These are phyloP conservation scores for Coprinopsis strossmayeri DNA, from an alignment of 768 basidiomycete genomes.

Conservation along the genomic window DNA sequence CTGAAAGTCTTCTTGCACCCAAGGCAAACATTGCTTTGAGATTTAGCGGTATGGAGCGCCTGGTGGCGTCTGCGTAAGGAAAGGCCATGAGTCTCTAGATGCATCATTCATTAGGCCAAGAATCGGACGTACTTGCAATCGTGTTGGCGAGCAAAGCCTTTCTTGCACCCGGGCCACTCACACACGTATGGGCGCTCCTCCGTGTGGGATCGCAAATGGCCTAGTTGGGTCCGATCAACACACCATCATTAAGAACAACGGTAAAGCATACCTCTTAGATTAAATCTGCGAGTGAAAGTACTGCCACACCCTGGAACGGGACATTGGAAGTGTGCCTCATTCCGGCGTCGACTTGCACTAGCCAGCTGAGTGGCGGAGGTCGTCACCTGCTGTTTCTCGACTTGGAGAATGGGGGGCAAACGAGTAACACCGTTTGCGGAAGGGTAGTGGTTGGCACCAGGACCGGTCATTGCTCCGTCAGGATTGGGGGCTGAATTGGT, in stretches of 20 bases:
- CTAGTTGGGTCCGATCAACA: constrained; percentile 29
- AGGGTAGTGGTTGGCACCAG: constrained; percentile 52
- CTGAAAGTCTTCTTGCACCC: constrained; percentile 96
- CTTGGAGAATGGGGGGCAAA: constrained; percentile 81
- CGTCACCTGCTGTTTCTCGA: constrained; percentile 93
- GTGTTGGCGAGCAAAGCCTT: constrained; percentile 92
- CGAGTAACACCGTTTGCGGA: constrained; percentile 44
- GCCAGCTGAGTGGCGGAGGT: constrained; percentile 91
- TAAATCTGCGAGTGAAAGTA: constrained; percentile 94
- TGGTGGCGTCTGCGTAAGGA: constrained; percentile 70
- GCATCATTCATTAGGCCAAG: constrained; percentile 8
- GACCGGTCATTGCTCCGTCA: constrained; percentile 24
- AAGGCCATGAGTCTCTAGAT: background rate
- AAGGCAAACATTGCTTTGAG: constrained; percentile 79
- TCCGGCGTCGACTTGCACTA: constrained; percentile 81
- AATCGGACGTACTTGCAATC: constrained; percentile 81
- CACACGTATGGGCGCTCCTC: constrained; percentile 94
- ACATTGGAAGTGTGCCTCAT: constrained; percentile 89
- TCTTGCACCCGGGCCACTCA: constrained; percentile 90
- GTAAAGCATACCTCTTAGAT: constrained; percentile 65
- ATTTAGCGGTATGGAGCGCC: constrained; percentile 79
- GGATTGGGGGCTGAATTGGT: constrained; percentile 22
- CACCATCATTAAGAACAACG: constrained; percentile 7
- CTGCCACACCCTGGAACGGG: constrained; percentile 94
- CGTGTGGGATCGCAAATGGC: constrained; percentile 91